These are phyloP conservation scores for Spinacia oleracea DNA, from an alignment of 179 eudicot genomes.

Conservation along the genomic window DNA sequence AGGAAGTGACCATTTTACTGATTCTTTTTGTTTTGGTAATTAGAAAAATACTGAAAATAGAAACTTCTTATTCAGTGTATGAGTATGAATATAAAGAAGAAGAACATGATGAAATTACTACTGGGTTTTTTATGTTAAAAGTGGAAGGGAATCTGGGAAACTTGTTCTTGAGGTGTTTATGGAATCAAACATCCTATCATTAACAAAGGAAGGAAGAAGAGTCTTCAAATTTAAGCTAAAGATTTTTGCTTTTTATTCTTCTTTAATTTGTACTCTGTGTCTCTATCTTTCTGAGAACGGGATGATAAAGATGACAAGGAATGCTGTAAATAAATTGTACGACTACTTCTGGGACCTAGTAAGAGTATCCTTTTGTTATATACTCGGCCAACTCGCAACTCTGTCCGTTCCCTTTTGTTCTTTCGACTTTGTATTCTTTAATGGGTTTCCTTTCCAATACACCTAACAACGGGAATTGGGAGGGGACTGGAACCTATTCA, in stretches of 20 bases:
- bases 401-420: too few relatives aligned
- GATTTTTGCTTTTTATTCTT: constrained; percentile 42
- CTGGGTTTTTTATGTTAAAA: constrained; percentile 40
- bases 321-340: constrained; percentile 32
- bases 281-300: constrained; percentile 27
- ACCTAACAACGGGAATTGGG: too few relatives aligned
- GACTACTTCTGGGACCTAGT: constrained; percentile 16
- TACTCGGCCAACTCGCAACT: too few relatives aligned
- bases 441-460: too few relatives aligned
- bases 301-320: constrained; percentile 33
- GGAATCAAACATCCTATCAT: constrained; percentile 55
- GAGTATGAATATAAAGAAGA: constrained; percentile 12
- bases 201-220: constrained; percentile 28
- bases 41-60: neutral
- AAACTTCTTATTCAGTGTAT: constrained; percentile 9
- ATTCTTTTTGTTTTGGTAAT: constrained; percentile 24
- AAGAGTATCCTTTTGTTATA: neutral
- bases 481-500: too few relatives aligned
- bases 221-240: constrained; percentile 67
- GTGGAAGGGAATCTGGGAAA: constrained; percentile 54
- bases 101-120: constrained; percentile 24
- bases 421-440: too few relatives aligned
- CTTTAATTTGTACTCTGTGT: constrained; percentile 13
- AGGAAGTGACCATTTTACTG: constrained; percentile 41
- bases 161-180: constrained; percentile 37